Conservation (phyloP, 148 eudicot genomes). For the Camellia japonica region DNA sequence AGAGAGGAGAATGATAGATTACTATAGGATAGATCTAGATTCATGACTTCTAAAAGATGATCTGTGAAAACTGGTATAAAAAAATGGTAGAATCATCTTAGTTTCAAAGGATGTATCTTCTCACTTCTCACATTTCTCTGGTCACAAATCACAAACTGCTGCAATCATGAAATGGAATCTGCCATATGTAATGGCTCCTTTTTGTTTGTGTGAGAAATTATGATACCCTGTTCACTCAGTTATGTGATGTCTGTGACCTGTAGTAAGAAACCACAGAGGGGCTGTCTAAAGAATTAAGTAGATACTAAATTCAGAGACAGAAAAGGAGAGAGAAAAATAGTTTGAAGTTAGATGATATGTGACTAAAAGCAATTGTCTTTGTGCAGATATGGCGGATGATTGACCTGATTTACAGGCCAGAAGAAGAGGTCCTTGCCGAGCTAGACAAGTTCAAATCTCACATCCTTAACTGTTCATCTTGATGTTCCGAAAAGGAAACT, state of each 20-base stretch:
- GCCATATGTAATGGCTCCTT: too few species aligned
- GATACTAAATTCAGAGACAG: background rate
- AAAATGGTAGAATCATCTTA: too few species aligned
- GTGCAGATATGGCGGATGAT: slow-evolving; percentile 96
- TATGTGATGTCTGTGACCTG: too few species aligned
- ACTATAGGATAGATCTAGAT: background rate
- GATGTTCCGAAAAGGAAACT: slow-evolving; percentile 1
- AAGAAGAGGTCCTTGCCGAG: slow-evolving; percentile 79
- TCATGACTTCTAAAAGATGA: background rate
- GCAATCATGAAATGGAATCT: too few species aligned
- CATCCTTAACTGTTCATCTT: slow-evolving; percentile 44
- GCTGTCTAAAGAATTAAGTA: background rate
- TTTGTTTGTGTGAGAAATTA: too few species aligned
- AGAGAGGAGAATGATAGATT: background rate
- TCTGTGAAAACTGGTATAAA: background rate
- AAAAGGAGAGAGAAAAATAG: background rate
- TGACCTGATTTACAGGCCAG: slow-evolving; percentile 82
- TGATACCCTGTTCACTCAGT: too few species aligned
- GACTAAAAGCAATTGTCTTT: background rate
- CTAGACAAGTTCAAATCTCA: slow-evolving; percentile 76
- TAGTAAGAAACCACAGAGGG: background rate
- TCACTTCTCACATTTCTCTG: too few species aligned
- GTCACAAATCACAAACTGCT: too few species aligned
- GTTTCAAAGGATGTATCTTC: too few species aligned
- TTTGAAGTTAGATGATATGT: background rate